These are phyloP conservation scores for Tetraselmis chui DNA, from an alignment of 139 green algal genomes.

Conservation along the genomic window DNA sequence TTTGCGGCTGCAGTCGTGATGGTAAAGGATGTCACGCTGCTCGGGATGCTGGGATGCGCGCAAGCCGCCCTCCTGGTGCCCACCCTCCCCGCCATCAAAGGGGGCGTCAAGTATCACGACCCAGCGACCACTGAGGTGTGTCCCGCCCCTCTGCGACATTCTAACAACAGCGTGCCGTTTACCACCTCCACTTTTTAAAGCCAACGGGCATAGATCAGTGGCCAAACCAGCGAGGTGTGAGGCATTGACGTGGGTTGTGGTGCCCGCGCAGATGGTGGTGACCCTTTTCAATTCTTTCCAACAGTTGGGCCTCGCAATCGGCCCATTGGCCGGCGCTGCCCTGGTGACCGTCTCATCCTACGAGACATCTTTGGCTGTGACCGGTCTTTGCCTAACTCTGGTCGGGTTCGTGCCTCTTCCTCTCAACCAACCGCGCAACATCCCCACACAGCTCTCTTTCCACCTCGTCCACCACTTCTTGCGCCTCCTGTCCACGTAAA, in stretches of 20 bases:
- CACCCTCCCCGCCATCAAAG: neutral
- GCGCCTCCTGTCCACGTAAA: neutral
- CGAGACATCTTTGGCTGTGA: neutral
- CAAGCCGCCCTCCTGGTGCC: neutral
- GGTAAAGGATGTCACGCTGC: neutral
- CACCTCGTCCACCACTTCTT: too few species aligned
- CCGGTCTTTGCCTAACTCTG: neutral
- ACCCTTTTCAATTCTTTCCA: neutral
- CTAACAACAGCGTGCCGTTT: too few species aligned
- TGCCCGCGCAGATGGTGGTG: neutral
- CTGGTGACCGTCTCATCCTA: neutral
- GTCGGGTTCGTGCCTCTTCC: neutral
- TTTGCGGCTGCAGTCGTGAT: neutral
- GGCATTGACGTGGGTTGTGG: too few species aligned
- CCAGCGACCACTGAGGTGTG: neutral
- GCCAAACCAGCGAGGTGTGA: too few species aligned
- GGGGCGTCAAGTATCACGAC: neutral
- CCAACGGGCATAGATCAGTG: too few species aligned
- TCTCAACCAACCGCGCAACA: too few species aligned
- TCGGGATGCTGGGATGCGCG: neutral
- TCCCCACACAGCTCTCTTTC: too few species aligned
- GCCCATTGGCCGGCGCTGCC: neutral
- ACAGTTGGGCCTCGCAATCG: neutral
- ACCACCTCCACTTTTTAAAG: too few species aligned
- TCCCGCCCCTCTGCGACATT: too few species aligned